Conservation (phyloP, 768 basidiomycete species). For the Trametes maxima region DNA sequence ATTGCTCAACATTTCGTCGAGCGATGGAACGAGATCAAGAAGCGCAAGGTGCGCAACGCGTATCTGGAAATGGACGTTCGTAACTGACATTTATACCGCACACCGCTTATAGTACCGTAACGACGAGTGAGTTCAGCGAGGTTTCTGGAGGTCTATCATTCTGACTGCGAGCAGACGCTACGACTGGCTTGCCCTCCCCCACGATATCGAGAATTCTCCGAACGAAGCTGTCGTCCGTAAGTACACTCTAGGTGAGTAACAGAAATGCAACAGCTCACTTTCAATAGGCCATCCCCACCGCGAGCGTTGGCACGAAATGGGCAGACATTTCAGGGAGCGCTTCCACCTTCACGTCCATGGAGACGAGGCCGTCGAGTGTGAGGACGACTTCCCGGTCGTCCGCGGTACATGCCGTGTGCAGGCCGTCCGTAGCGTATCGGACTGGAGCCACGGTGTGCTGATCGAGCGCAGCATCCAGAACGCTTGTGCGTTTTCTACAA, state of each 20-base stretch:
- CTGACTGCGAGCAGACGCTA: conserved; percentile 40
- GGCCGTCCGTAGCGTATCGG: conserved; percentile 81
- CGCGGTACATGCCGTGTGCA: conserved; percentile 70
- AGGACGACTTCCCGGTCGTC: conserved; percentile 44
- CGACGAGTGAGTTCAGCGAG: conserved; percentile 44
- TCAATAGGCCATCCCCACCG: conserved; percentile 65
- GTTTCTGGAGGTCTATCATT: neutral
- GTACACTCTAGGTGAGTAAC: conserved; percentile 21
- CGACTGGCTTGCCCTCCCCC: conserved; percentile 80
- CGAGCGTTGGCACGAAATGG: conserved; percentile 58
- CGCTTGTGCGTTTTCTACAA: conserved; percentile 63
- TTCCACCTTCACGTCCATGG: conserved; percentile 48
- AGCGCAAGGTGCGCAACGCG: conserved; percentile 58
- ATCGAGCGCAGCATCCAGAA: conserved; percentile 92
- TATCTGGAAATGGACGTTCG: neutral
- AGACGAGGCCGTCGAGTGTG: conserved; percentile 34
- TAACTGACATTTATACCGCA: neutral
- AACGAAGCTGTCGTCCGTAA: conserved; percentile 67
- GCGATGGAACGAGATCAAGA: conserved; percentile 90
- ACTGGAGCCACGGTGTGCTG: conserved; percentile 94
- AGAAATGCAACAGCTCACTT: neutral
- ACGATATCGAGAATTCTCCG: conserved; percentile 60
- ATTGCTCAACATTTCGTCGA: conserved; percentile 93
- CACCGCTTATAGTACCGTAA: conserved; percentile 35
- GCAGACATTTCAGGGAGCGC: conserved; percentile 61